A percentile compares a stretch with the other conserved stretches of the same genome.
These are phyloP conservation scores for Camelina laxa DNA, from an alignment of 345 rosid genomes.

Conservation along the genomic window DNA sequence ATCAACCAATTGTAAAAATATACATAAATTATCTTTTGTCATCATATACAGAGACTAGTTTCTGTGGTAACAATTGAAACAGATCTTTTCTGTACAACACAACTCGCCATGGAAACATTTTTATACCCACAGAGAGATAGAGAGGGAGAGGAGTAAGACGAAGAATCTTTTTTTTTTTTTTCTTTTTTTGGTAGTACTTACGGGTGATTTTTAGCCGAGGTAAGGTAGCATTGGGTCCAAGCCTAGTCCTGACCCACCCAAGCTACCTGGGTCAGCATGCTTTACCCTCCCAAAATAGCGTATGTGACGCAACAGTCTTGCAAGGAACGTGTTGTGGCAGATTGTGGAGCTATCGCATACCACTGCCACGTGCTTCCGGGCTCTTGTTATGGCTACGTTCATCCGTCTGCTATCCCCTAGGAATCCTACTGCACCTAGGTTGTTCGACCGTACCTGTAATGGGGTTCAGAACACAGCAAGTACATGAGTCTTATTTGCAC, in stretches of 20 bases:
- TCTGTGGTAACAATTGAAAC: slow-evolving; percentile 37
- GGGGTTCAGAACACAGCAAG: neutral
- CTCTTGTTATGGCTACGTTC: slow-evolving; percentile 94
- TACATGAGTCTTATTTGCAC: neutral
- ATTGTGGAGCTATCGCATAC: slow-evolving; percentile 97
- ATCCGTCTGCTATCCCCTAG: slow-evolving; percentile 89
- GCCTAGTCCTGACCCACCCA: slow-evolving; percentile 86
- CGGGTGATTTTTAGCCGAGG: slow-evolving; percentile 48
- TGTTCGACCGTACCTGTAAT: slow-evolving; percentile 80
- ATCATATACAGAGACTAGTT: slow-evolving; percentile 38
- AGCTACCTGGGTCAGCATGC: slow-evolving; percentile 80
- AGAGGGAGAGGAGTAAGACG: neutral
- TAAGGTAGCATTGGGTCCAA: slow-evolving; percentile 93
- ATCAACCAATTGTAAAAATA: slow-evolving; percentile 26
- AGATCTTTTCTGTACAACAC: slow-evolving; percentile 38
- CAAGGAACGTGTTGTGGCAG: slow-evolving; percentile 92
- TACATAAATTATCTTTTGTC: slow-evolving; percentile 19
- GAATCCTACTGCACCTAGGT: slow-evolving; percentile 89
- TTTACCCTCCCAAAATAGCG: slow-evolving; percentile 89
- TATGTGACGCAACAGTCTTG: slow-evolving; percentile 85
- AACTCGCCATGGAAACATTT: slow-evolving; percentile 37
- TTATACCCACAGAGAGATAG: neutral
- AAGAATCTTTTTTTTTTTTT: neutral
- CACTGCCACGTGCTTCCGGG: slow-evolving; percentile 80
- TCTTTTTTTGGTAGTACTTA: neutral